A percentile compares a stretch with the other conserved stretches of the same genome.
Conservation (phyloP, 805 yeast genomes). For the Starmera quercuum region DNA sequence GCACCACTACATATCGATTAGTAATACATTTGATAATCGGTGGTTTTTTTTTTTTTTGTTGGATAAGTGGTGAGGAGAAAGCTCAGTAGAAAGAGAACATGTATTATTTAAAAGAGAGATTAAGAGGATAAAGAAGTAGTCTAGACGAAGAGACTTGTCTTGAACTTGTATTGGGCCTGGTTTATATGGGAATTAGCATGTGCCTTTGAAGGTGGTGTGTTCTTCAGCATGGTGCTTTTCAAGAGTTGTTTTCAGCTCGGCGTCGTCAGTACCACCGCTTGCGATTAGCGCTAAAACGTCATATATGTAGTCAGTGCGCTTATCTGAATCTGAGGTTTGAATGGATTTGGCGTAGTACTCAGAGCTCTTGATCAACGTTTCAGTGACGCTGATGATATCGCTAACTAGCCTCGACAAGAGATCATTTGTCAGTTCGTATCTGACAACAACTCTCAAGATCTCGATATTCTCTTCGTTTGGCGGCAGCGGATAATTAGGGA, state of each 20-base stretch:
- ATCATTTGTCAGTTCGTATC: conserved; percentile 56
- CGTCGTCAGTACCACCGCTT: conserved; percentile 43
- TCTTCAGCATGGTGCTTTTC: conserved; percentile 16
- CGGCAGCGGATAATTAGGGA: conserved; percentile 86
- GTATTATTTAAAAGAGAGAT: too few relatives aligned
- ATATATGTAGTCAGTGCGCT: conserved; percentile 29
- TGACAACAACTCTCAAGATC: conserved; percentile 78
- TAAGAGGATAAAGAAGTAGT: too few relatives aligned
- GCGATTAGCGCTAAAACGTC: conserved; percentile 47
- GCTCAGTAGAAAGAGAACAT: too few relatives aligned
- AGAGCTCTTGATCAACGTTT: conserved; percentile 43
- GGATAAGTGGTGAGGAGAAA: too few relatives aligned
- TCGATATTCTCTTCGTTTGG: conserved; percentile 48
- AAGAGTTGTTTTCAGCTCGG: conserved; percentile 6
- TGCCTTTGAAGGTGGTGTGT: conserved; percentile 21
- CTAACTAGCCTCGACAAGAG: conserved; percentile 57
- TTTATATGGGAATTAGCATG: too few relatives aligned
- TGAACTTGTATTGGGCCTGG: too few relatives aligned
- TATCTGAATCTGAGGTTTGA: conserved; percentile 8
- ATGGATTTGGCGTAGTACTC: conserved; percentile 18
- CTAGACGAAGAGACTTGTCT: too few relatives aligned
- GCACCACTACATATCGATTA: too few relatives aligned
- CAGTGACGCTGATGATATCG: conserved; percentile 46
- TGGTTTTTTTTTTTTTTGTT: too few relatives aligned
- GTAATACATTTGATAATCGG: too few relatives aligned